Evolutionary conservation across 2,329 filamentous ascomycete genomes (phyloP).

Genomic region (Juglanconis oblonga): DNA sequence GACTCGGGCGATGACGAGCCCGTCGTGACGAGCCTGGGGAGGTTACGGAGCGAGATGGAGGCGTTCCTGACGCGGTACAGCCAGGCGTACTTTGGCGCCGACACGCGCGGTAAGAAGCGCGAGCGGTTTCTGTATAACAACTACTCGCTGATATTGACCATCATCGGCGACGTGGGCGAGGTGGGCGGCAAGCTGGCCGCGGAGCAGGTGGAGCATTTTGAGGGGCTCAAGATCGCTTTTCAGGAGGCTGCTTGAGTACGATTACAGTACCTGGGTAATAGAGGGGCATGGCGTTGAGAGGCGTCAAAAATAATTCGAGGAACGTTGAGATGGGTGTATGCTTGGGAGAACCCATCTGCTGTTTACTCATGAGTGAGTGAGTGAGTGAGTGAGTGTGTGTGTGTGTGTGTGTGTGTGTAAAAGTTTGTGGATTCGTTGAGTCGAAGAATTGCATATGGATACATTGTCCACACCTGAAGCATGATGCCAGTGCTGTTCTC

Average conservation of each 20-base stretch:
- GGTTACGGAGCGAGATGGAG: conserved; percentile 79
- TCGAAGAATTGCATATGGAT: too few species aligned
- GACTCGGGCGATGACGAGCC: conserved; percentile 95
- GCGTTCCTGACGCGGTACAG: conserved; percentile 76
- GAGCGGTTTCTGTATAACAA: conserved; percentile 94
- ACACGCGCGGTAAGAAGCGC: conserved; percentile 65
- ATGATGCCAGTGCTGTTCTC: too few species aligned
- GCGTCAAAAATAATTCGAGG: background rate
- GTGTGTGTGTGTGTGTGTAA: too few species aligned
- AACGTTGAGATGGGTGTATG: background rate
- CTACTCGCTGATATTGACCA: conserved; percentile 90
- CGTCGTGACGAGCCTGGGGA: conserved; percentile 73
- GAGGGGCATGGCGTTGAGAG: background rate
- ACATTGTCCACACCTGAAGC: too few species aligned
- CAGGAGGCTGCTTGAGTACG: conserved; percentile 41
- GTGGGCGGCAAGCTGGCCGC: conserved; percentile 65
- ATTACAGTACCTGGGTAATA: background rate
- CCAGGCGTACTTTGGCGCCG: conserved; percentile 63
- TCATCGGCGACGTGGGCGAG: conserved; percentile 66
- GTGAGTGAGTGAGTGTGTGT: too few species aligned
- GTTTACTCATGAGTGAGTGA: background rate
- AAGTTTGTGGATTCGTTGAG: too few species aligned
- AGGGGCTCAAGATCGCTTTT: conserved; percentile 59
- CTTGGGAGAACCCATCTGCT: background rate
- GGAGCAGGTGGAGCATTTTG: conserved; percentile 76